Percentiles rank a stretch among this genome's conserved stretches.
These are phyloP conservation scores for Arctostaphylos glauca DNA, from an alignment of 148 eudicot genomes.

Conservation along the genomic window DNA sequence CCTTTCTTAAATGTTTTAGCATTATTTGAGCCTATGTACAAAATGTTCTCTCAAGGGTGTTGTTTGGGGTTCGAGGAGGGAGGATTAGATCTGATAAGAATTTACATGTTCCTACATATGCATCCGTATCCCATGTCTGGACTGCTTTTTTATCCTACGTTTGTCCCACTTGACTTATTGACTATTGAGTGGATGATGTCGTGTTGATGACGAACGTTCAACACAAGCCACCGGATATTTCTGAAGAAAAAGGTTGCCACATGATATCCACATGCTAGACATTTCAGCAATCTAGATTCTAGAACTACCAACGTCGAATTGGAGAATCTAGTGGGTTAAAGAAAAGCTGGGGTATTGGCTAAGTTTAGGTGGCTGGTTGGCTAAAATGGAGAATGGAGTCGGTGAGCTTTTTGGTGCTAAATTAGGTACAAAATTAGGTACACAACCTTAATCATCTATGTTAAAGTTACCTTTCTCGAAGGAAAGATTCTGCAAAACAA, in stretches of 20 bases:
- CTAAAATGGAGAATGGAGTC: too few species aligned
- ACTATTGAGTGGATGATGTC: not conserved
- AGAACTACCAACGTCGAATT: too few species aligned
- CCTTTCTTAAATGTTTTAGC: not conserved
- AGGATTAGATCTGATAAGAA: not conserved
- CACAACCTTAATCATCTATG: too few species aligned
- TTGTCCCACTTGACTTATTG: not conserved
- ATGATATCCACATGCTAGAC: not conserved
- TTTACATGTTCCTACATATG: not conserved
- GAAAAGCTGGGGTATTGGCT: too few species aligned
- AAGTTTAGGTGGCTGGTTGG: too few species aligned
- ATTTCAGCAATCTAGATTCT: not conserved
- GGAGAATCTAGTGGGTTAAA: too few species aligned
- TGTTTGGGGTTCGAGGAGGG: not conserved
- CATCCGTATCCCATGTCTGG: not conserved
- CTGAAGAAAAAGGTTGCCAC: not conserved
- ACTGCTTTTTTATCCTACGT: not conserved
- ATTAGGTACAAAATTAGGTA: too few species aligned
- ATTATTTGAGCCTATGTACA: not conserved
- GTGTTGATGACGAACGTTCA: not conserved
- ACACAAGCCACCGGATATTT: not conserved
- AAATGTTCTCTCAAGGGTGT: not conserved
- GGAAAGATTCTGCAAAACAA: too few species aligned
- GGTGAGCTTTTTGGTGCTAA: too few species aligned
- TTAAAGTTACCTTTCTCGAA: too few species aligned